Conservation (phyloP, 2,329 filamentous ascomycete species). For the Alternaria ethzedia region DNA sequence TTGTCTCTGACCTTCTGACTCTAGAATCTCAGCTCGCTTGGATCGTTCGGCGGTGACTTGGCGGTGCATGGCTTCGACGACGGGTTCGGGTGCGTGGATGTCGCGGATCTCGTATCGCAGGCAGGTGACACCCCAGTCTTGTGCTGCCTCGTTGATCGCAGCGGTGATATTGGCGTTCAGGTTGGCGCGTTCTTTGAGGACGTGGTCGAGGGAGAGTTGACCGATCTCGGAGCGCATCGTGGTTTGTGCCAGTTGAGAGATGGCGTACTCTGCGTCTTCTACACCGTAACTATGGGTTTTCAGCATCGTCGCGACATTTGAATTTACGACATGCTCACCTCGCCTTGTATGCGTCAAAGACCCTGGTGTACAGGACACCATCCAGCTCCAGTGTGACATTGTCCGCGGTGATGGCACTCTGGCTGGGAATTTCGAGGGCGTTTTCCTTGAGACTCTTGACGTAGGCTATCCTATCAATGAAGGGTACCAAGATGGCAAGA, state of each 20-base stretch:
- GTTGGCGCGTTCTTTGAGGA: conserved; percentile 93
- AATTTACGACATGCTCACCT: conserved; percentile 62
- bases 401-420: conserved; percentile 97
- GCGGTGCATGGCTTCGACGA: conserved; percentile 97
- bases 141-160: conserved; percentile 96
- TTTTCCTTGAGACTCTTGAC: conserved; percentile 97
- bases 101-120: conserved; percentile 97
- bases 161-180: conserved; percentile 99
- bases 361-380: conserved; percentile 91
- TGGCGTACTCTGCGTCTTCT: conserved; percentile 98
- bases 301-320: conserved; percentile 2
- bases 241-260: conserved; percentile 95
- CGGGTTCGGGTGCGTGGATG: conserved; percentile 91
- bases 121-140: conserved; percentile 96
- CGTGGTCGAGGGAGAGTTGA: conserved; percentile 93
- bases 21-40: conserved; percentile 96
- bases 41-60: conserved; percentile 97
- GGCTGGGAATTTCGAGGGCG: conserved; percentile 95
- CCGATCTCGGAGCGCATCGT: conserved; percentile 99
- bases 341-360: conserved; percentile 98
- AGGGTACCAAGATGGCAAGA: conserved; percentile 84
- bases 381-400: conserved; percentile 97
- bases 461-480: conserved; percentile 95
- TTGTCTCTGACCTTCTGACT: conserved; percentile 95
- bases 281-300: conserved; percentile 78